Evolutionary conservation across 495 filamentous ascomycete genomes (phyloP).

Genomic region (Talaromyces adpressus): DNA sequence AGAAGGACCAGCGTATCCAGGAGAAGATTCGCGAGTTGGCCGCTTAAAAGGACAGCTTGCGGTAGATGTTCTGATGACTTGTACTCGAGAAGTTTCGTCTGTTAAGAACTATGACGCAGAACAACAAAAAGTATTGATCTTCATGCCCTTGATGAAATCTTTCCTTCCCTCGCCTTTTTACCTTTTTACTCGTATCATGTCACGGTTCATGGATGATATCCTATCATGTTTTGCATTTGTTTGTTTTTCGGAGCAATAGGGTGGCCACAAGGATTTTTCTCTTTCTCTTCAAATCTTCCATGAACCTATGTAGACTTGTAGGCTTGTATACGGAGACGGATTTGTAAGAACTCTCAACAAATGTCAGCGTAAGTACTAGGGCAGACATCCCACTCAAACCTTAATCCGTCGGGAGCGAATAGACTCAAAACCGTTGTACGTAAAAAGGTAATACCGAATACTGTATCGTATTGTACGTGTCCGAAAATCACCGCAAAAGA

Average conservation of each 20-base stretch:
- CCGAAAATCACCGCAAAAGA: background rate
- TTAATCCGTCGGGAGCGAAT: background rate
- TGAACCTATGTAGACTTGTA: background rate
- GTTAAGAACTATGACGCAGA: background rate
- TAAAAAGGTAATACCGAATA: background rate
- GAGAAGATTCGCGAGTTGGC: constrained; percentile 70
- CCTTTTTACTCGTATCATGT: constrained; percentile 2
- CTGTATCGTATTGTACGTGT: background rate
- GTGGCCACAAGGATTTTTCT: background rate
- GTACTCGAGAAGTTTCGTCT: background rate
- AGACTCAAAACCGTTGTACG: background rate
- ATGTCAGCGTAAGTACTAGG: background rate
- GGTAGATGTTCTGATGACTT: constrained; percentile 2
- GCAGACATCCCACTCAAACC: background rate
- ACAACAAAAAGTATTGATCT: constrained; percentile 4
- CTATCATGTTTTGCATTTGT: constrained; percentile 2
- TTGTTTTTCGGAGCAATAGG: constrained; percentile 11
- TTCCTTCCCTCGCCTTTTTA: background rate
- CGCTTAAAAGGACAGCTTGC: constrained; percentile 23
- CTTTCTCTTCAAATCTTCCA: background rate
- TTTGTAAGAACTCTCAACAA: background rate
- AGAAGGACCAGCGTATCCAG: constrained; percentile 76
- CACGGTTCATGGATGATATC: constrained; percentile 10
- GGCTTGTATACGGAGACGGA: background rate
- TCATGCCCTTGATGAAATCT: constrained; percentile 7